Evolutionary conservation across 176 grass and related monocot species (phyloP).

Genomic region (Panicum miliaceum): DNA sequence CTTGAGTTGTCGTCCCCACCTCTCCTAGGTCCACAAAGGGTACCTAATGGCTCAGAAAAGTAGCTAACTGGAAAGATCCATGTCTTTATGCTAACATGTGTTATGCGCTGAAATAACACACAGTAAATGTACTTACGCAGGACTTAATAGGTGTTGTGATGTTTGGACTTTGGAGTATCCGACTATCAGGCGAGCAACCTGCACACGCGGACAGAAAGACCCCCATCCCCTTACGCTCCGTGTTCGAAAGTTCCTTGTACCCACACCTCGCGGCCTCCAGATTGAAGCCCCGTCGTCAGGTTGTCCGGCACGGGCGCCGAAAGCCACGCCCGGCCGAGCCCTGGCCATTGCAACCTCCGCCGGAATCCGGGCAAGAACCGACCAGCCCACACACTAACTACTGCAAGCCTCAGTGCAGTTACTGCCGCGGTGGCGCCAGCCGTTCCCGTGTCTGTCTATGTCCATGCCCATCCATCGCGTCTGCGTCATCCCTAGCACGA

Average conservation of each 20-base stretch:
- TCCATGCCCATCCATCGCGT: neutral
- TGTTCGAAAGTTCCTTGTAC: neutral
- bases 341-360: slow-evolving; percentile 12
- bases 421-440: neutral
- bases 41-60: neutral
- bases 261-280: neutral
- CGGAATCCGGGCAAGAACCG: neutral
- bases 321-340: slow-evolving; percentile 9
- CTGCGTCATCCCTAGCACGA: neutral
- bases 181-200: neutral
- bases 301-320: neutral
- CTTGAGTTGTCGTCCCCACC: neutral
- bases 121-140: neutral
- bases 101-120: neutral
- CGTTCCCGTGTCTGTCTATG: neutral
- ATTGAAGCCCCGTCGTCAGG: neutral
- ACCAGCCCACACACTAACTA: slow-evolving; percentile 6
- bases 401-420: neutral
- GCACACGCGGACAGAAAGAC: neutral
- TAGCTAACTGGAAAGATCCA: neutral
- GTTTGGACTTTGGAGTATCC: no score
- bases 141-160: no score
- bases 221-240: neutral
- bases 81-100: neutral
- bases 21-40: neutral